Base-by-base conservation (phyloP, 768 basidiomycete species). In the Pulveroboletus sp. region DNA sequence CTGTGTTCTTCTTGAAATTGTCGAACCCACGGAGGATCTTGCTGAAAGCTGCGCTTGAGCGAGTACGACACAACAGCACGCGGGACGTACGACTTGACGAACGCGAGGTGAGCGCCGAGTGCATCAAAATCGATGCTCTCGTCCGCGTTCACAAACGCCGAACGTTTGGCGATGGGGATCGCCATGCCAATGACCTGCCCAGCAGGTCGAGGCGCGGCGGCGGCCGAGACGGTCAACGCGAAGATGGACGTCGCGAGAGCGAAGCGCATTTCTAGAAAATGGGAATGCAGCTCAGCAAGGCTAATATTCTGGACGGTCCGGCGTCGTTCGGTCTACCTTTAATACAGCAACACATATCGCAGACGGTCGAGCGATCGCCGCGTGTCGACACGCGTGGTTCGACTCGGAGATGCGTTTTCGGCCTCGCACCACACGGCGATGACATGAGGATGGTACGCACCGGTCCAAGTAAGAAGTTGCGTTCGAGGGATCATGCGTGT, bases 121-220 rank as follows among this genome's bases (percentile, higher is more conserved):
- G 49, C 54, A 2, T 45, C 51, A 7, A 39, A 0, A 16, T 56
- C 31, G 2, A 58, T 42, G 24, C 5, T 50, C 6, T 43, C 29
- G 43, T 53, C 53, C 5, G 31, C 22, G 27, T 60, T 58, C 17
- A 46, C 17, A 4, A 56, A 34, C 1, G 4, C 0, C n/a, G 49
- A 53, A 12, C 46, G 49, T 22, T 56, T 58, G 26, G 34, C n/a
- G 31, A 58, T 42, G 1, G 51, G 51, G 26, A 58, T 49, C 4
- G 42, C 31, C 0, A 1, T 42, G 17, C 58, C 45, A 12, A 16
- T 19, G 11, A 29, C 30, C n/a, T 19, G 32, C 26, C 11, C 14
- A 17, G 23, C 2, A 7, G 35, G 49, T 17, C 22, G 40, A 16
- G 56, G 54, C 17, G 47, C 56, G 3, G 57, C 59, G n/a, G 43